phyloP scores from a whole-genome alignment of 768 basidiomycete species.

The Tylopilus felleus region DNA sequence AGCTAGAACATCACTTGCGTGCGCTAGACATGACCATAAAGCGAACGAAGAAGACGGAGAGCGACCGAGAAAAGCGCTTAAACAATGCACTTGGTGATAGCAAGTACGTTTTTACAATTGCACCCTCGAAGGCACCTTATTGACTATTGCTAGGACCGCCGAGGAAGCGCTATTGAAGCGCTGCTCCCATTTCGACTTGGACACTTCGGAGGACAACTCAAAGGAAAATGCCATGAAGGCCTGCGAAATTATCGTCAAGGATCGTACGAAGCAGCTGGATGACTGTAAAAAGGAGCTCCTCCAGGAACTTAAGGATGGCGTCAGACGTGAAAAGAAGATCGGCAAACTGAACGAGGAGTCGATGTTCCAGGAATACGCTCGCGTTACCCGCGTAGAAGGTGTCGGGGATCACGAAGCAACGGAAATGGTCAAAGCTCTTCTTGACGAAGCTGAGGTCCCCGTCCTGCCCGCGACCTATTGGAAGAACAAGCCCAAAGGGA shows the following conservation, averaged over 20 bases:
- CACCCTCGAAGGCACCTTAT: background rate
- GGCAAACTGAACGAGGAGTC: conserved; percentile 64
- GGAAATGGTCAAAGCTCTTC: conserved; percentile 51
- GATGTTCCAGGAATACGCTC: conserved; percentile 75
- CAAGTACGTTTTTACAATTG: conserved; percentile 44
- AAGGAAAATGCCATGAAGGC: conserved; percentile 81
- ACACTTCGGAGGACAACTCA: conserved; percentile 48
- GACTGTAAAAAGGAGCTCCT: conserved; percentile 75
- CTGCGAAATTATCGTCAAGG: conserved; percentile 86
- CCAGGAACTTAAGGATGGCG: conserved; percentile 58
- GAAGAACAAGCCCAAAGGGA: conserved; percentile 46
- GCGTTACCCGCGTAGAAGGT: conserved; percentile 59
- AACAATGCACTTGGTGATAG: conserved; percentile 85
- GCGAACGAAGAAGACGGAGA: conserved; percentile 62
- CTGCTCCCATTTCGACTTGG: conserved; percentile 91
- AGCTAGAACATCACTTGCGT: conserved; percentile 88
- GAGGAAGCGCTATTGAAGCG: conserved; percentile 93
- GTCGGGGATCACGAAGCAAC: conserved; percentile 79
- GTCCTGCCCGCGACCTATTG: conserved; percentile 27
- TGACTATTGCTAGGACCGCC: conserved; percentile 54
- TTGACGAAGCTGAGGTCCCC: conserved; percentile 57
- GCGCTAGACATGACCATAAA: conserved; percentile 83
- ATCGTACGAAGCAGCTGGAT: conserved; percentile 74
- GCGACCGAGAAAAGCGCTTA: conserved; percentile 86
- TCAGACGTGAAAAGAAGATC: conserved; percentile 66